Conservation (phyloP, 257 asterid species). For the Nicotiana benthamiana region DNA sequence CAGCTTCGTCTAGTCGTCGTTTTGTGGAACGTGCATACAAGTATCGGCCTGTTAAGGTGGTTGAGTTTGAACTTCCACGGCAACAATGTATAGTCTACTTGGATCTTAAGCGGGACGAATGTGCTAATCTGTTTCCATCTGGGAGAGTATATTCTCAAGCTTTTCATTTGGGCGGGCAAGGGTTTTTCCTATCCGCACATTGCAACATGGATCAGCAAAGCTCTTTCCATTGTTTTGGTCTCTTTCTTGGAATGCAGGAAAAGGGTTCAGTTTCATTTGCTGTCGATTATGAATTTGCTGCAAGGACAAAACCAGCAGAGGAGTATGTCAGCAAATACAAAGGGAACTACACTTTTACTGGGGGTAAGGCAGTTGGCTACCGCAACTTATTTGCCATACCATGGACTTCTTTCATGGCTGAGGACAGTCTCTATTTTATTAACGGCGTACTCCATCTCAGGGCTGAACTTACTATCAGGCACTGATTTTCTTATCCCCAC, state of each 20-base stretch:
- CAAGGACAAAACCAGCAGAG: conserved; percentile 21
- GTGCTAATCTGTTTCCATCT: conserved; percentile 20
- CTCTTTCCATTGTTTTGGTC: conserved; percentile 23
- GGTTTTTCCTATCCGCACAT: conserved; percentile 23
- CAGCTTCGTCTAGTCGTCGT: conserved; percentile 6
- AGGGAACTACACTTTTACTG: conserved; percentile 25
- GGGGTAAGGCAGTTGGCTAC: conserved; percentile 28
- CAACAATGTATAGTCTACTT: conserved; percentile 23
- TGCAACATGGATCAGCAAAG: conserved; percentile 27
- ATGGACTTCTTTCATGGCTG: conserved; percentile 25
- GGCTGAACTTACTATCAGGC: conserved; percentile 25
- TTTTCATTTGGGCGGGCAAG: conserved; percentile 28
- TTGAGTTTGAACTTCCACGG: conserved; percentile 23
- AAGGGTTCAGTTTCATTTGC: conserved; percentile 20
- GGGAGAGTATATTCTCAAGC: conserved; percentile 26
- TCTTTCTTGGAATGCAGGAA: conserved; percentile 26
- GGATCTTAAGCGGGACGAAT: conserved; percentile 21
- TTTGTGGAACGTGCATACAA: conserved; percentile 25
- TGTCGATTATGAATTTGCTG: conserved; percentile 25
- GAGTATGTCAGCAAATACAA: conserved; percentile 24
- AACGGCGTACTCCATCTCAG: conserved; percentile 22
- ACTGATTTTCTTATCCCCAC: background rate
- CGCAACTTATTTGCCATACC: conserved; percentile 21
- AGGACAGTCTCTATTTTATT: conserved; percentile 25
- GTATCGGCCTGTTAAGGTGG: conserved; percentile 25